Base-by-base conservation (phyloP, 2,329 filamentous ascomycete species). In the Fusarium fujikuroi region DNA sequence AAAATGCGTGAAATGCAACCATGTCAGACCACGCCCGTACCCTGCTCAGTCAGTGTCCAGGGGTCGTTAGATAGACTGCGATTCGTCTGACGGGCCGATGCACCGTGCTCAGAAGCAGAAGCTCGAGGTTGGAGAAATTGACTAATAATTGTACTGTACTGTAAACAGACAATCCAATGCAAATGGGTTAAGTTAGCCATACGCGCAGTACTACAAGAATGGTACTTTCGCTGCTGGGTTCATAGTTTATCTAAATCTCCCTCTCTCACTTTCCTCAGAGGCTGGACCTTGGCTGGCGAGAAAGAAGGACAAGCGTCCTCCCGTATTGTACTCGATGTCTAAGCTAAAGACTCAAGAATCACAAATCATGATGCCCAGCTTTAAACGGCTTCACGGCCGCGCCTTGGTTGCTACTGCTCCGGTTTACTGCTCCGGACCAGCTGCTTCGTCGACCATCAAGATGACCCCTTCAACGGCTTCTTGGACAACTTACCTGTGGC, bases 81-180 rank as follows among this genome's bases (percentile, higher is more conserved):
- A 77, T 77, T 70, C 64, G 74, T 66, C 68, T 75, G 64, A 65
- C 75, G 76, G 76, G 73, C 76, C 76, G 76, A 75, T 77, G 76
- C 75, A 75, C 75, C 75, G 74, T 75, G 74, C 75, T 77, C 65
- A 63, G 63, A 47, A 67, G 64, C 19, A 66, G 56, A 66, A 49
- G 57, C 69, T 70, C 43, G 59, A 75, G 61, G 63, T 49, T 39
- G 57, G 63, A 54, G 58, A 57, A 60, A 64, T 74, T 73, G 73
- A 75, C 75, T 77, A 77, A 77, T 74, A 75, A 60, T 70, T 75
- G 75, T 50, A 50, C 56, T 50, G 56, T 58, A 28, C 56, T 58
- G 40, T 74, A 75, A 77, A 65, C 65, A 61, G 62, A 49, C 42
- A 58, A 62, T 75, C 60, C 58, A 66, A 62, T 74, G 63, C 60